Conservation (phyloP, 345 rosid species). For the Lepidium sativum region DNA sequence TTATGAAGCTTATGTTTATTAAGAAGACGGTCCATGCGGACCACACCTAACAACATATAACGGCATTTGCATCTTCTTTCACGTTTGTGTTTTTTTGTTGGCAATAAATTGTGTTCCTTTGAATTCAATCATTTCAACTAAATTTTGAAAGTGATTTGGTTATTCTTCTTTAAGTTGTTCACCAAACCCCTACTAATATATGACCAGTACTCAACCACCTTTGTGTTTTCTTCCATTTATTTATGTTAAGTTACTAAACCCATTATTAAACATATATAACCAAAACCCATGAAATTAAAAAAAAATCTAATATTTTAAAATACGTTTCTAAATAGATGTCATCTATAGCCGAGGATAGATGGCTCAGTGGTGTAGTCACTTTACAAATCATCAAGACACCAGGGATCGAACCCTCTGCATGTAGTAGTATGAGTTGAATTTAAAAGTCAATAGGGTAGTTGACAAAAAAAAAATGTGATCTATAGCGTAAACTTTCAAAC, state of each 20-base stretch:
- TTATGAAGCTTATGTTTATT: background rate
- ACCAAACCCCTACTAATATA: constrained; percentile 10
- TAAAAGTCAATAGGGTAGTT: too few relatives aligned
- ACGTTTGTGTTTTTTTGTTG: background rate
- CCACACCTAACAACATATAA: background rate
- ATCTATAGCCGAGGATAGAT: too few relatives aligned
- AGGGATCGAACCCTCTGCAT: too few relatives aligned
- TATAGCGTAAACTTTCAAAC: too few relatives aligned
- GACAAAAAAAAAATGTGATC: too few relatives aligned
- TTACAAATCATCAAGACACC: too few relatives aligned
- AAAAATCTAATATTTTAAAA: too few relatives aligned
- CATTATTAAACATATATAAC: background rate
- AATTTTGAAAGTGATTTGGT: constrained; percentile 6
- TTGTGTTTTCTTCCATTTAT: background rate
- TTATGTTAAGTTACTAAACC: background rate
- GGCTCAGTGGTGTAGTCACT: rapidly evolving
- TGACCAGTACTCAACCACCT: constrained; percentile 8
- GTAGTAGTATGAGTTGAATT: too few relatives aligned
- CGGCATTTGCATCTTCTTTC: background rate
- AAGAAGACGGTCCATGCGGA: background rate
- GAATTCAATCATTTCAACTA: background rate
- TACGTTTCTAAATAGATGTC: too few relatives aligned
- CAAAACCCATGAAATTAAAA: background rate
- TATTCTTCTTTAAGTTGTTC: constrained; percentile 13
- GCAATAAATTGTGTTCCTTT: background rate